Conservation (phyloP, 225 moss, liverwort and hornwort species). For the Climacium dendroides region DNA sequence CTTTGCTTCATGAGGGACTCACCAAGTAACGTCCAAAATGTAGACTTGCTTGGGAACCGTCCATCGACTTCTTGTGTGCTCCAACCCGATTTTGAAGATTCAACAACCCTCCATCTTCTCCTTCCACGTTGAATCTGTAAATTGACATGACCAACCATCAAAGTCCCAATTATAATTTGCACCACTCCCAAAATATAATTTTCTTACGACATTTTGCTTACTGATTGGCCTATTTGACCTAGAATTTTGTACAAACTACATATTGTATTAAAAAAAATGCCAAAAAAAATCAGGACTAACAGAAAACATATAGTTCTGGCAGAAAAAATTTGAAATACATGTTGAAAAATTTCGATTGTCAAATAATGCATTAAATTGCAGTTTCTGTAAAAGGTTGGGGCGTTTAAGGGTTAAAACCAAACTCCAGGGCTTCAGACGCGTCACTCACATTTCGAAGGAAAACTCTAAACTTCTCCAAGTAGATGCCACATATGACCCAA, state of each 20-base stretch:
- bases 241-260: background rate
- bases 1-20: constrained; percentile 21
- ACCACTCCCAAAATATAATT: background rate
- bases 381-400: background rate
- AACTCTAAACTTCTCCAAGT: background rate
- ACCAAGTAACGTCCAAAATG: constrained; percentile 37
- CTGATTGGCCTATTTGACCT: background rate
- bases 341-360: background rate
- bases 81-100: constrained; percentile 46
- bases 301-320: background rate
- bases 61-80: constrained; percentile 30
- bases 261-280: background rate
- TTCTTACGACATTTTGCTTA: background rate
- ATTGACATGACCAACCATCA: background rate
- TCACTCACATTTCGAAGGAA: background rate
- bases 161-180: background rate
- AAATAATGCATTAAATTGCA: background rate
- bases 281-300: background rate
- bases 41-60: constrained; percentile 23
- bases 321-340: background rate
- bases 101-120: constrained; percentile 40
- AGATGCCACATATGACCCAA: background rate
- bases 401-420: background rate
- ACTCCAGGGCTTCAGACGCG: background rate
- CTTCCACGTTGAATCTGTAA: constrained; percentile 48